These are phyloP conservation scores for Nannochloropsis gaditana DNA, from an alignment of 108 stramenopile species.

Conservation along the genomic window DNA sequence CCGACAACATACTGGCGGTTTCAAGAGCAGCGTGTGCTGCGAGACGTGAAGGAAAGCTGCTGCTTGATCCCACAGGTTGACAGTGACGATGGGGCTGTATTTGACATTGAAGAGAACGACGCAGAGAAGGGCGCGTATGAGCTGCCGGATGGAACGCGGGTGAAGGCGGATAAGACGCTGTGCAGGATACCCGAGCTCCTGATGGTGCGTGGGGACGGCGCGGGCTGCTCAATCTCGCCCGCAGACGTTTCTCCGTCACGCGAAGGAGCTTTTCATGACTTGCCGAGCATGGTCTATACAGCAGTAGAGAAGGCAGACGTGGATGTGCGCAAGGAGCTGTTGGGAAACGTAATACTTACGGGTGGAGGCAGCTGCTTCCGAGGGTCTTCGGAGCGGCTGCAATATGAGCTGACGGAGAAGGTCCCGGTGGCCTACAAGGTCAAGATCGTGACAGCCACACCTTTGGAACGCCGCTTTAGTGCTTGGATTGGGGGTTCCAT, in stretches of 20 bases:
- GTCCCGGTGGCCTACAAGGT: slow-evolving; percentile 33
- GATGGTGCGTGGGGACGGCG: background rate
- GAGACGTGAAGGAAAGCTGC: background rate
- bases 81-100: slow-evolving; percentile 19
- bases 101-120: background rate
- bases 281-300: slow-evolving; percentile 15
- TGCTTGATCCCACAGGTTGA: slow-evolving; percentile 14
- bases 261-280: background rate
- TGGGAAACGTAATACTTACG: slow-evolving; percentile 50
- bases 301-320: slow-evolving; percentile 48
- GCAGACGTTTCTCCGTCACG: background rate
- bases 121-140: slow-evolving; percentile 9
- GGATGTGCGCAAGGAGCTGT: slow-evolving; percentile 53
- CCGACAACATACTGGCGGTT: background rate
- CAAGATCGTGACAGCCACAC: slow-evolving; percentile 39
- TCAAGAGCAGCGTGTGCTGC: background rate
- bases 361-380: slow-evolving; percentile 43
- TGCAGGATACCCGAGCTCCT: background rate
- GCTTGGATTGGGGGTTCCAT: slow-evolving; percentile 59
- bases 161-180: slow-evolving; percentile 23
- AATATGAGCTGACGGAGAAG: slow-evolving; percentile 27
- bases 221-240: background rate
- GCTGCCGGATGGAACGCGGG: slow-evolving; percentile 38
- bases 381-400: slow-evolving; percentile 46
- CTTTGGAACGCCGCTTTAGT: slow-evolving; percentile 46